Base-by-base conservation (phyloP, 257 asterid genomes). In the Ilex asprella region DNA sequence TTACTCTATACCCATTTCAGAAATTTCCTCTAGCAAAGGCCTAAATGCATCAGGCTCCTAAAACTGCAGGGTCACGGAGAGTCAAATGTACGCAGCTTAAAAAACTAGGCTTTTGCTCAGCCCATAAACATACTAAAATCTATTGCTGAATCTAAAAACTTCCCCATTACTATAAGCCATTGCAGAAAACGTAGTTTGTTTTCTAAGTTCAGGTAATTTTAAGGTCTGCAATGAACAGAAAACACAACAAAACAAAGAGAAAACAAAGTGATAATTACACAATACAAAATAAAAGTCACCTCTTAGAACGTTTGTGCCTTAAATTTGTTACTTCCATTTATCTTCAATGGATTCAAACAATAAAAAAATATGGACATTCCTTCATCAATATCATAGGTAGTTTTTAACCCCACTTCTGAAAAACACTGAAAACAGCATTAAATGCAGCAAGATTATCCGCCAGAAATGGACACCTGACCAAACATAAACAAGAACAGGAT, bases 391-490 rank as follows among this genome's bases (percentile, higher is more conserved):
- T 10, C 50, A 52, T 56, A 62, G 50, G 59, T n/a, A 21, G 27
- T 35, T 35, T 35, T 35, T 3, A 8, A 1, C 41, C 8, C 41
- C 41, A 35, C 5, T 35, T 35, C 8, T 35, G 7, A 4, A 57
- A 71, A 63, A 56, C 43, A 16, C 72, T 60, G 69, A 39, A 63
- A 21, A 59, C 66, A 70, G 78, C 89, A 83, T 65, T 85, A 69
- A 88, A 79, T 88, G 86, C 65, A 32, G 76, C 77, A 57, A 70
- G 65, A 64, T 69, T 74, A 73, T 73, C 80, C 83, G 70, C 74
- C 67, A 64, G 79, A 82, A 70, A 62, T 51, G 69, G 90, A 72
- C 86, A 71, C 69, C 62, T 66, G 65, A 71, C 55, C 51, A 62
- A 72, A 74, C 74, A 69, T 75, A 70, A 73, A 69, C 69, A 71